A percentile compares a stretch with the other conserved stretches of the same genome.
phyloP scores from a whole-genome alignment of 1,139 yeast species.

The Lodderomyces theae region DNA sequence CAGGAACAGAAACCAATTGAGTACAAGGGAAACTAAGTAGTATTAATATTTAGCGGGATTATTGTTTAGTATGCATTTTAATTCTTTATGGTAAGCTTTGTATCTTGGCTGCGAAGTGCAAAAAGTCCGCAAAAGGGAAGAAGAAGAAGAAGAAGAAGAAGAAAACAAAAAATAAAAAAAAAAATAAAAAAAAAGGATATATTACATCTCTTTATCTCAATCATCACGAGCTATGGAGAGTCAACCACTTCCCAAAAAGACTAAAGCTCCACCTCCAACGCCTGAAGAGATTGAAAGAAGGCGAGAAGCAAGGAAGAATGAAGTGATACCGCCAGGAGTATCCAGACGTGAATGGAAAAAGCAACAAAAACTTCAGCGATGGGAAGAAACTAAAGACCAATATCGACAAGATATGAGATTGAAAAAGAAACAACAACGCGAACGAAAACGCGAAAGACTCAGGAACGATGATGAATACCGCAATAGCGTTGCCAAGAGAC shows the following conservation, averaged over 20 bases:
- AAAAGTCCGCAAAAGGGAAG: too few species aligned
- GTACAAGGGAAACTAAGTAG: neutral
- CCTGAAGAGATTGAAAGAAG: slow-evolving; percentile 16
- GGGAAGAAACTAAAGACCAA: slow-evolving; percentile 65
- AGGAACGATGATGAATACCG: slow-evolving; percentile 16
- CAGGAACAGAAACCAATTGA: neutral
- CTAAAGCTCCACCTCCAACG: slow-evolving; percentile 12
- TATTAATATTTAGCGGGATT: neutral
- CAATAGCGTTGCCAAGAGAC: slow-evolving; percentile 30
- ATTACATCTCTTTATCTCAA: neutral
- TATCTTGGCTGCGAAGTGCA: slow-evolving; percentile 1
- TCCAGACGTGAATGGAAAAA: slow-evolving; percentile 82
- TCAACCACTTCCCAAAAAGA: slow-evolving; percentile 2
- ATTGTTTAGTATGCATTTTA: too few species aligned
- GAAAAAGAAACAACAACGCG: slow-evolving; percentile 48
- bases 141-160: too few species aligned
- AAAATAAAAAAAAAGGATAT: neutral
- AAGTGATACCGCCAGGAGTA: slow-evolving; percentile 74
- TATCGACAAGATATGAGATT: slow-evolving; percentile 50
- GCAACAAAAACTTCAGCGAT: slow-evolving; percentile 53
- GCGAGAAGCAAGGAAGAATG: slow-evolving; percentile 12
- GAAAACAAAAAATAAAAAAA: neutral
- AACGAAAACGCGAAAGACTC: slow-evolving; percentile 28
- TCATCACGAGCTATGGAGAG: neutral
- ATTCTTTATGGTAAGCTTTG: too few species aligned